These are phyloP conservation scores for Sporobolomyces pararoseus DNA, from an alignment of 768 basidiomycete species.

Conservation along the genomic window DNA sequence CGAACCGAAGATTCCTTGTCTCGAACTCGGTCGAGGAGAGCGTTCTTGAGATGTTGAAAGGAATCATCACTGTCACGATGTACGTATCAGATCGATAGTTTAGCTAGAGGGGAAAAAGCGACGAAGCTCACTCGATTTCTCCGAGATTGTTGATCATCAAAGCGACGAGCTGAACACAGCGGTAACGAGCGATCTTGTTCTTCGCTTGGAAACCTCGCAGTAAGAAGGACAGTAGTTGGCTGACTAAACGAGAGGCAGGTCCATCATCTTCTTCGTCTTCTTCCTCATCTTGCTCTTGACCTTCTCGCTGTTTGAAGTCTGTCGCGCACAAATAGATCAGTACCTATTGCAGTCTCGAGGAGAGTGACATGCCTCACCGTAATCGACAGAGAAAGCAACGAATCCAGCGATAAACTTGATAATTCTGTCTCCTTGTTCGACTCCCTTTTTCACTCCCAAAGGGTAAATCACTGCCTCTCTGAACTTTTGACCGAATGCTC, in stretches of 20 bases:
- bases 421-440: constrained; percentile 65
- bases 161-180: constrained; percentile 69
- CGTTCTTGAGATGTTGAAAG: constrained; percentile 60
- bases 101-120: not conserved
- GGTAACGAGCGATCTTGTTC: constrained; percentile 79
- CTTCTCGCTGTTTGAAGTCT: constrained; percentile 45
- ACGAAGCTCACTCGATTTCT: constrained; percentile 69
- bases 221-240: constrained; percentile 66
- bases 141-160: constrained; percentile 76
- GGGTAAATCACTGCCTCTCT: constrained; percentile 58
- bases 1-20: constrained; percentile 78
- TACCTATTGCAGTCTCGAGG: no score
- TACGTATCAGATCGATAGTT: no score
- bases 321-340: no score
- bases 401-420: constrained; percentile 80
- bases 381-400: constrained; percentile 68
- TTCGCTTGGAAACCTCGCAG: constrained; percentile 75
- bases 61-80: constrained; percentile 80
- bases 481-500: constrained; percentile 66
- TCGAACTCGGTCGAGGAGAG: constrained; percentile 65
- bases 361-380: no score
- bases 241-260: constrained; percentile 64
- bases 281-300: constrained; percentile 52
- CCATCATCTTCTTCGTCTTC: constrained; percentile 61
- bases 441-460: constrained; percentile 75